Evolutionary conservation across 768 basidiomycete species (phyloP), one percentile per base, ranked within the genome.

Genomic region (Heimioporus sp.): DNA sequence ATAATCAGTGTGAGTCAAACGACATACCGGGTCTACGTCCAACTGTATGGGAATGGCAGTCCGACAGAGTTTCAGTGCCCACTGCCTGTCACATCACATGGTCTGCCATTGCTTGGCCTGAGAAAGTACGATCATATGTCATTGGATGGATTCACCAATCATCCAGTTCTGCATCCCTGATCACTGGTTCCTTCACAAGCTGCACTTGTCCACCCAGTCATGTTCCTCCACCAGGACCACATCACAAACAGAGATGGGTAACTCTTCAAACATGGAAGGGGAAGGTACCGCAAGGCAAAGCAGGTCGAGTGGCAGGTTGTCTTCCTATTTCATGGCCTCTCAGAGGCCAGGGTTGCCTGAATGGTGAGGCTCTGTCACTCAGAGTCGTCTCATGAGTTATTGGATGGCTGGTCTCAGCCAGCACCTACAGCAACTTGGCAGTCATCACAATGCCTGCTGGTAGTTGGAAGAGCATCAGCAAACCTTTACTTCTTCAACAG

Each of bases 181-280:
- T 48, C 85, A 86, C 61, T 92, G 86, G 90, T 92, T 82, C 67
- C 81, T 83, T 51, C 80, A 87, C 17, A 86, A 79, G 54, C 78
- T 82, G 8, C 80, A 81, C 0, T 72, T 68, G 2, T 80, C 82
- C 2, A 68, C 70, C 13, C 64, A 74, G 19, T 78, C 80, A 0
- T 75, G 76, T 32, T 78, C 81, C 3, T 82, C 82, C 3, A 76
- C 83, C 30, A 68, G 73, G 21, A 81, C 80, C 0, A 15, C 13
- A 20, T 24, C 30, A 24, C 36, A 20, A 20, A 19, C 21, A 24
- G 24, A 19, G 11, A 30, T 46, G 10, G 43, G 48, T 8, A 28
- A 38, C 34, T 60, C 74, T n/a, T 64, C 61, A 10, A 77, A 75
- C 4, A 72, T 67, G 28, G 76, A 75, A 39, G 71, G 59, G 10